Base-by-base conservation (phyloP, 371 early-diverging fungal species). In the Syncephalastrum contaminatum region DNA sequence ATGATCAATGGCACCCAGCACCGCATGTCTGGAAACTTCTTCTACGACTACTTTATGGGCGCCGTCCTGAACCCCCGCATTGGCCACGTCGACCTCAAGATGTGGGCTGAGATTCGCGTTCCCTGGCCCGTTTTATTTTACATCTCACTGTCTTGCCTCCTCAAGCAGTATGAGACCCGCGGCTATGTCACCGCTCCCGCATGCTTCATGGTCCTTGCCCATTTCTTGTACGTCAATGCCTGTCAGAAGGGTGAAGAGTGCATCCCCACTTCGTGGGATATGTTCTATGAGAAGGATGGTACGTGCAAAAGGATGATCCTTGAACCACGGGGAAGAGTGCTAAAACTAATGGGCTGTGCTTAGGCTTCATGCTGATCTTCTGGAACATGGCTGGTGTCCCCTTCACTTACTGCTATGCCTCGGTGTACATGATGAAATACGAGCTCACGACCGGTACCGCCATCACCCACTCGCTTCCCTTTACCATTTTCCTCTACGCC, bases 31-130 rank as follows among this genome's bases (percentile, higher is more conserved):
- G 90, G 92, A 24, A 85, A 88, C 73, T 56, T 81, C 22, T 53
- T 90, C 47, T 93, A 94, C 67, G 93, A 94, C 58, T 85, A 78
- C 59, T 88, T 85, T 58, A 89, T 89, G 84, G 89, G 89, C 51
- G 84, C 76, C 50, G 65, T 69, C 46, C 73, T 88, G 56, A 93
- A 93, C 72, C 95, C 94, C 48, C 88, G 93, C 45, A 66, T 85
- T 30, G 82, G 82, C 27, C 69, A 71, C 54, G 75, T 93, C 19
- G 94, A 94, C 62, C 70, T 93, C 59, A 94, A 94, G 82, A 88
- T 88, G 77, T 86, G 93, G 70, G 89, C 86, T 55, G 94, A 93
- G 75, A 84, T 88, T 56, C 90, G 70, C 83, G 88, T 50, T 48
- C 90, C 79, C 50, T 93, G 81, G 91, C 88, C 75, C 69, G 81